Evolutionary conservation across 73 alveolate genomes (phyloP).

Genomic region (Blepharisma stoltei): DNA sequence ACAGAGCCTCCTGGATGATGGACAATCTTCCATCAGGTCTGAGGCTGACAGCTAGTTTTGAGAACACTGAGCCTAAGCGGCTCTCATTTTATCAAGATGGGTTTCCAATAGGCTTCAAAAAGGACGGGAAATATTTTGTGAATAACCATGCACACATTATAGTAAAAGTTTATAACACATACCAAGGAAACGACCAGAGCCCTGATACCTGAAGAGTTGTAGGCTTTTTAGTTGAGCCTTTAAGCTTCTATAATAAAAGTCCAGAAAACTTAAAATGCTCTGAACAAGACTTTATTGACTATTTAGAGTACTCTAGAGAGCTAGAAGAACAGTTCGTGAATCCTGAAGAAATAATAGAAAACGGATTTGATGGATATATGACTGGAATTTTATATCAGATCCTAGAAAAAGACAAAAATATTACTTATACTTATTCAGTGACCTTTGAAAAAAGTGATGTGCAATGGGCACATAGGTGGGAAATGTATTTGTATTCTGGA

Average conservation of each 20-base stretch:
- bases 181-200: background rate
- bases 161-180: conserved; percentile 5
- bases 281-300: background rate
- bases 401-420: background rate
- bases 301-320: background rate
- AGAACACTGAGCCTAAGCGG: background rate
- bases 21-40: conserved; percentile 33
- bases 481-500: conserved; percentile 3
- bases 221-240: conserved; percentile 33
- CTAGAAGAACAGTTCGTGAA: background rate
- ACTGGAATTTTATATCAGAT: background rate
- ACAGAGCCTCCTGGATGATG: conserved; percentile 40
- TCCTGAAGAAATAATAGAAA: background rate
- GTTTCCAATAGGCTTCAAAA: conserved; percentile 19
- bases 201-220: background rate
- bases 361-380: background rate
- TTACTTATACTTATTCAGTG: conserved; percentile 19
- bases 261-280: background rate
- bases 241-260: conserved; percentile 1
- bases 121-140: background rate
- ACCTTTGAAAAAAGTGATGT: background rate
- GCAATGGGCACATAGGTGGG: conserved; percentile 29
- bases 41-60: background rate
- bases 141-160: background rate
- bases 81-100: conserved; percentile 18